Evolutionary conservation across 2,329 filamentous ascomycete genomes (phyloP), one percentile per base, ranked within the genome.

Genomic region (Venturia pyrina): DNA sequence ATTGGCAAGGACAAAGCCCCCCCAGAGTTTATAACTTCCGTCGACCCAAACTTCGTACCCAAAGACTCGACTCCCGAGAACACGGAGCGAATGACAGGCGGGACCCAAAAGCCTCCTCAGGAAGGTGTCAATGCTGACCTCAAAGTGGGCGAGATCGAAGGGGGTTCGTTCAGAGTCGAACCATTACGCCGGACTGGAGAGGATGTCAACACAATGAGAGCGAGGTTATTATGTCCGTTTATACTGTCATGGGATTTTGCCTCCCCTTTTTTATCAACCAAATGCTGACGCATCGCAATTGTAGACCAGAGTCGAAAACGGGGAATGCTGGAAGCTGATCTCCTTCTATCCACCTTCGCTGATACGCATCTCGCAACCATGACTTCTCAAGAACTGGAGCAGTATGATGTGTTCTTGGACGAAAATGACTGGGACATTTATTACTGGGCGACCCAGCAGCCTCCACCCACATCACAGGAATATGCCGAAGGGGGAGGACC

Each of bases 351-450:
- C 67, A 99, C 95, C 70, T 99, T 99, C 76, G 95, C 95, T 69
- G 86, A 93, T 70, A 81, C 82, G 65, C 83, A 96, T 77, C 87
- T 99, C 28, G 80, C 82, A 56, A 80, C 79, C 68, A 96, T 99
- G 90, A 85, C 84, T 1, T 77, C 81, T 6, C 77, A 82, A 63
- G 89, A 96, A 74, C 87, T 98, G 71, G 78, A 85, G 71, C 86
- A 96, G 77, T 98, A 95, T 80, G 93, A 98, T 76, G 81, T 84
- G 37, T 96, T 99, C 81, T 87, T 99, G 66, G 95, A 99, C 78
- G 95, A 99, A 80, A 99, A 99, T 78, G 95, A 99, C 80, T 99
- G 95, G 95, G 95, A 99, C 76, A 97, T 99, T 68, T 99, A 99
- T 83, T 99, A 99, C 83, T 99, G 95, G 95, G 91, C 90, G 3